phyloP scores from a whole-genome alignment of 2,329 filamentous ascomycete genomes.

The Cladosporium sp. region DNA sequence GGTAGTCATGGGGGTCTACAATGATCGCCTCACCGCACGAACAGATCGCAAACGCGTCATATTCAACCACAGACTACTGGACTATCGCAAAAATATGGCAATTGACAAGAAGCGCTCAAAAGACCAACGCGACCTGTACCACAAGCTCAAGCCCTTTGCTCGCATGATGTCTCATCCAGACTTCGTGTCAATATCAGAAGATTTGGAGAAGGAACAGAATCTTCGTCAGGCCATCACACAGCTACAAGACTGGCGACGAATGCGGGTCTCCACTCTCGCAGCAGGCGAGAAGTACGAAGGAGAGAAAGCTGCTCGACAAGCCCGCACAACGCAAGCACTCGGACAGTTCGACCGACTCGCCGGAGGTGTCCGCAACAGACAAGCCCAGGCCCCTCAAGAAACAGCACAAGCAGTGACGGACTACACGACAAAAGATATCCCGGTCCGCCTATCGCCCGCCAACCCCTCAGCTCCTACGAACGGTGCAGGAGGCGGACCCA shows the following conservation, averaged over 20 bases:
- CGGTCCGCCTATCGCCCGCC: conserved; percentile 22
- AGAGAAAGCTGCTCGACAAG: conserved; percentile 72
- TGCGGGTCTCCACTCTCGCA: conserved; percentile 76
- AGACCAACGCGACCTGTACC: conserved; percentile 83
- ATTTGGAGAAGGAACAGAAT: conserved; percentile 84
- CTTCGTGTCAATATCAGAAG: conserved; percentile 78
- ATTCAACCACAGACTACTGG: conserved; percentile 88
- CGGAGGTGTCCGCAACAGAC: conserved; percentile 23
- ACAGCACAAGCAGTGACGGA: conserved; percentile 26
- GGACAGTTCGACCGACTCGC: conserved; percentile 27
- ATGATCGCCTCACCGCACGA: conserved; percentile 79
- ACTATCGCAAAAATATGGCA: conserved; percentile 86
- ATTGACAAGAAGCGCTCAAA: conserved; percentile 93
- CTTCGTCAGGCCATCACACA: conserved; percentile 83
- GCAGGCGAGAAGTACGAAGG: conserved; percentile 87
- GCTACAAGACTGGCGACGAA: conserved; percentile 85
- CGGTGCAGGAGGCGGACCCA: neutral
- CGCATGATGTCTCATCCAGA: conserved; percentile 94
- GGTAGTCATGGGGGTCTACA: conserved; percentile 98
- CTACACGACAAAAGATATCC: conserved; percentile 28
- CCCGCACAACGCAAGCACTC: conserved; percentile 39
- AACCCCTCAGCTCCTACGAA: conserved; percentile 22
- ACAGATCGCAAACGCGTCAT: conserved; percentile 94
- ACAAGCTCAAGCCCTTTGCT: conserved; percentile 92
- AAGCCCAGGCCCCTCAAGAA: conserved; percentile 20